Base-by-base conservation (phyloP, 805 yeast species). In the Yamadazyma sp. region DNA sequence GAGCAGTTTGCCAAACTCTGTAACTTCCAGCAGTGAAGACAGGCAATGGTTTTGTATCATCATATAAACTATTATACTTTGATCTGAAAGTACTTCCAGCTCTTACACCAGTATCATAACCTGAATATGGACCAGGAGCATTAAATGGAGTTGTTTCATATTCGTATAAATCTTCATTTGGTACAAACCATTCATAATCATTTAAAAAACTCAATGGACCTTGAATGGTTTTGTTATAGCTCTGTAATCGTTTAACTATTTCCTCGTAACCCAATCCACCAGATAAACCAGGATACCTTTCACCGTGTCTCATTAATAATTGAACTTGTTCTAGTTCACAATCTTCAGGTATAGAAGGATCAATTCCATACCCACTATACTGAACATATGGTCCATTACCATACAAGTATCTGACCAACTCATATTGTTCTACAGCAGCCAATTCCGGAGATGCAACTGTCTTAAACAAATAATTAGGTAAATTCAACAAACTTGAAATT, bases 251-350 rank as follows among this genome's bases (percentile, higher is more conserved):
- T 9, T 41, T 26, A 44, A 47, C 41, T 18, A 62, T 40, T 7
- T 49, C 49, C 40, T 63, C 62, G 25, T 53, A 52, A 7, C 27
- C 16, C 27, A 45, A 48, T 7, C 70, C 70, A 19, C 40, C 47
- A 18, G 53, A 40, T 21, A 44, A 48, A n/a, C 66, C 53, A 6
- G 71, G 67, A 50, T 68, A 83, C 44, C 95, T 65, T 55, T 85
- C 93, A 14, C 91, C 94, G 51, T 86, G 94, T 50, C 95, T 73
- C 46, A 80, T 78, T 33, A 82, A 59, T 15, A 83, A 58, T 45
- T 82, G 87, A 7, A 82, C 86, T 55, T 83, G 91, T 46, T 75
- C 76, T 36, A 80, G 63, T 5, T 56, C 48, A 55, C 85, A 80
- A 29, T 62, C 63, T 7, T 55, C 62, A n/a, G 83, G 81, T 1